A percentile compares a stretch with the other conserved stretches of the same genome.
Conservation (phyloP, 1,139 yeast genomes). For the Chernovozyma sophiae-reginae region DNA sequence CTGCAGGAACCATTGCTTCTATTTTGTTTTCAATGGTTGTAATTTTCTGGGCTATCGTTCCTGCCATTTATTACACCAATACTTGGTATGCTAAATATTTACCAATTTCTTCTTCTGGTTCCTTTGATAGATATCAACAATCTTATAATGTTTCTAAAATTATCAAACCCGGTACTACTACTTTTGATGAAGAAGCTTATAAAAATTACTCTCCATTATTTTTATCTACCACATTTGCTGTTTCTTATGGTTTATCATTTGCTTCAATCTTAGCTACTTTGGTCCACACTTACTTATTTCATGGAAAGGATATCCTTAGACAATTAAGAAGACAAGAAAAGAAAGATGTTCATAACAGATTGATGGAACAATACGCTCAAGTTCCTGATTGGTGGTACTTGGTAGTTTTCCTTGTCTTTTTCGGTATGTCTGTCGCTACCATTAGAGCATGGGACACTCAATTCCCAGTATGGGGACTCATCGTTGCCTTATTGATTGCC, state of each 20-base stretch:
- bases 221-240: conserved; percentile 59
- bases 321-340: conserved; percentile 41
- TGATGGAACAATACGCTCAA: conserved; percentile 55
- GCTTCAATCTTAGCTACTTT: conserved; percentile 61
- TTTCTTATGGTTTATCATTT: conserved; percentile 60
- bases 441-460: conserved; percentile 41
- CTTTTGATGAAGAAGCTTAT: conserved; percentile 48
- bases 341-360: conserved; percentile 60
- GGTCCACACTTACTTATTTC: conserved; percentile 33
- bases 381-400: conserved; percentile 69
- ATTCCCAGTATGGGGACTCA: conserved; percentile 36
- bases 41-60: conserved; percentile 40
- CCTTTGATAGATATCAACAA: conserved; percentile 34
- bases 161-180: conserved; percentile 28
- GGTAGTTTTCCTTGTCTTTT: conserved; percentile 39
- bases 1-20: conserved; percentile 54
- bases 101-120: conserved; percentile 38
- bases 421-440: conserved; percentile 38
- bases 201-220: conserved; percentile 55
- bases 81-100: conserved; percentile 42
- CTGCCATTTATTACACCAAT: conserved; percentile 40
- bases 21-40: conserved; percentile 42
- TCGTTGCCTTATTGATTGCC: conserved; percentile 40
- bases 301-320: conserved; percentile 42
- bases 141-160: conserved; percentile 38